Percentiles rank a stretch among this genome's conserved stretches.
phyloP scores from a whole-genome alignment of 2,329 filamentous ascomycete genomes.

The Cryphonectria carpinicola region DNA sequence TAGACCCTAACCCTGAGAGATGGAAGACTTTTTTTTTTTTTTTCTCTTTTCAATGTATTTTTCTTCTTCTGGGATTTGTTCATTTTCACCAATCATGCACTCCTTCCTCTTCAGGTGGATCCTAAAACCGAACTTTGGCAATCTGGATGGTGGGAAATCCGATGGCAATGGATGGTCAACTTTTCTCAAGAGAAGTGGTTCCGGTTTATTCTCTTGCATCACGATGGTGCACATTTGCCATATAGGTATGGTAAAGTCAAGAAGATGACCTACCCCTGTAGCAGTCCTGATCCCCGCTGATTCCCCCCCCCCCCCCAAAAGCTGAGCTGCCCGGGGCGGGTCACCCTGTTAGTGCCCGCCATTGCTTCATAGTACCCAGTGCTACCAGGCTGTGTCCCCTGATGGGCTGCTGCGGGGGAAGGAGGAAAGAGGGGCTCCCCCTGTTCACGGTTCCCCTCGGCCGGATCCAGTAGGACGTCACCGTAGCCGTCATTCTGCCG shows the following conservation, averaged over 20 bases:
- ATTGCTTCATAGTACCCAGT: neutral
- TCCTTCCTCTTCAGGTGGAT: neutral
- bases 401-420: constrained; percentile 5
- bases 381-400: neutral
- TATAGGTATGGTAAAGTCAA: neutral
- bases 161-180: neutral
- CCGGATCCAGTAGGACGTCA: constrained; percentile 15
- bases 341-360: constrained; percentile 17
- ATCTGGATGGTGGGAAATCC: constrained; percentile 4
- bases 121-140: too few species aligned
- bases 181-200: neutral
- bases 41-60: neutral
- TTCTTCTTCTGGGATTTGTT: neutral
- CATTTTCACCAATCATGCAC: neutral
- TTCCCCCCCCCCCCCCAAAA: neutral
- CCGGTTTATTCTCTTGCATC: constrained; percentile 25
- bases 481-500: constrained; percentile 20
- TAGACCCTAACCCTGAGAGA: neutral
- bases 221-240: neutral
- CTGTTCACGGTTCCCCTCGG: constrained; percentile 9
- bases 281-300: neutral
- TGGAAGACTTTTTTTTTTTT: neutral
- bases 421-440: constrained; percentile 2
- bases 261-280: neutral
- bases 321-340: neutral